Evolutionary conservation across 768 basidiomycete genomes (phyloP), one percentile per base, ranked within the genome.

Genomic region (Amanita subjunquillea): DNA sequence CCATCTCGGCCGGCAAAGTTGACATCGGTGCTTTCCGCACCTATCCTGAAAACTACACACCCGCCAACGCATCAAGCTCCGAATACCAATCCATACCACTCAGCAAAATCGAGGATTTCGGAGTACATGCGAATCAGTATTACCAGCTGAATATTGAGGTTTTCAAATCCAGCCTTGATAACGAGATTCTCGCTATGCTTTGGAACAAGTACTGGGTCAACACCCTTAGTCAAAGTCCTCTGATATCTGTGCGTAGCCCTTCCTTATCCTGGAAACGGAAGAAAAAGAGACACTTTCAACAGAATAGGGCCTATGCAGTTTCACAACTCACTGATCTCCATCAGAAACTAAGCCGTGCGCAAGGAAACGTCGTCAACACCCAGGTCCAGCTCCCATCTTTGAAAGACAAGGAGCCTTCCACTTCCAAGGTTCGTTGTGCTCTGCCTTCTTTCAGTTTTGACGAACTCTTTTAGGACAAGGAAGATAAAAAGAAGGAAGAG

Each of bases 131-230:
- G 32, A 89, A 90, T 62, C 85, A 91, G 55, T 99, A 99, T 65
- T 99, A 99, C 65, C 87, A 81, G 22, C 76, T 99, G 12, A 93
- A 95, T 30, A 87, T 99, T 15, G 85, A 93, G 63, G 86, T 97
- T 49, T 99, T 96, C 80, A 97, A 96, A 67, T 89, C 85, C 23
- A 83, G 78, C 54, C 69, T 94, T 47, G 96, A 99, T 64, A 84
- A 82, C 29, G 83, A 93, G 61, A 71, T 99, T 2, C 75, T 99
- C 40, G 89, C 88, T 20, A 70, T 94, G 63, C 69, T 99, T 50
- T 98, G 95, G 95, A 98, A 99, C 70, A 98, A 97, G 69, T 99
- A 99, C 61, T 99, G 96, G 96, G 91, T 96, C 23, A 93, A 93
- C 60, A 99, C 96, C 2, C 74, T 99, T 37, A 91, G 89, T 60